phyloP scores from a whole-genome alignment of 2,329 filamentous ascomycete genomes.

The Juglanconis oblonga region DNA sequence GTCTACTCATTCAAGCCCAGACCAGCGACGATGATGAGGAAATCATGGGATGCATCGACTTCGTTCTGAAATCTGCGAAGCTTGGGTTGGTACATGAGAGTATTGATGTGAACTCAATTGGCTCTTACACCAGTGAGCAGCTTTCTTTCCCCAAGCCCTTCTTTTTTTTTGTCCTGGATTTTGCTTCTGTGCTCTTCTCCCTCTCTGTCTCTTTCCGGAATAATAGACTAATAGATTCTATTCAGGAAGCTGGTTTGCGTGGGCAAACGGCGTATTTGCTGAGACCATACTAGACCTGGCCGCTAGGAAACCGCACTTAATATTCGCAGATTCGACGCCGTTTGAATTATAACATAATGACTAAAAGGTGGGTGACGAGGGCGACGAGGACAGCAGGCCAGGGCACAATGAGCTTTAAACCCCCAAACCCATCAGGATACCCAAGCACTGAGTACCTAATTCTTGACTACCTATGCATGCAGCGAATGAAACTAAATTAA shows the following conservation, averaged over 20 bases:
- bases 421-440: not conserved
- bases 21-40: constrained; percentile 81
- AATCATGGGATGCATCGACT: constrained; percentile 68
- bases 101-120: constrained; percentile 69
- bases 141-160: not conserved
- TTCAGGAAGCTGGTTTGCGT: constrained; percentile 67
- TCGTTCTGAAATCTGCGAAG: constrained; percentile 72
- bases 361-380: not conserved
- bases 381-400: not conserved
- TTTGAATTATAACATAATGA: constrained; percentile 21
- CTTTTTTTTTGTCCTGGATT: too few species aligned
- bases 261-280: constrained; percentile 93
- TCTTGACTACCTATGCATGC: not conserved
- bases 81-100: constrained; percentile 90
- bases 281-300: constrained; percentile 88
- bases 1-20: constrained; percentile 84
- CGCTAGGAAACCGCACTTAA: constrained; percentile 79
- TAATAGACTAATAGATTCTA: constrained; percentile 15
- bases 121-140: constrained; percentile 68
- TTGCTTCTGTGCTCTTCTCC: too few species aligned
- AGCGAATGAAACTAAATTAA: not conserved
- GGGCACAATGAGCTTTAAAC: not conserved
- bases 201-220: too few species aligned
- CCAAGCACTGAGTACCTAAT: not conserved
- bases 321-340: constrained; percentile 45